Percentiles rank a stretch among this genome's conserved stretches.
phyloP scores from a whole-genome alignment of 2,329 filamentous ascomycete genomes.

The Alternaria sp. region DNA sequence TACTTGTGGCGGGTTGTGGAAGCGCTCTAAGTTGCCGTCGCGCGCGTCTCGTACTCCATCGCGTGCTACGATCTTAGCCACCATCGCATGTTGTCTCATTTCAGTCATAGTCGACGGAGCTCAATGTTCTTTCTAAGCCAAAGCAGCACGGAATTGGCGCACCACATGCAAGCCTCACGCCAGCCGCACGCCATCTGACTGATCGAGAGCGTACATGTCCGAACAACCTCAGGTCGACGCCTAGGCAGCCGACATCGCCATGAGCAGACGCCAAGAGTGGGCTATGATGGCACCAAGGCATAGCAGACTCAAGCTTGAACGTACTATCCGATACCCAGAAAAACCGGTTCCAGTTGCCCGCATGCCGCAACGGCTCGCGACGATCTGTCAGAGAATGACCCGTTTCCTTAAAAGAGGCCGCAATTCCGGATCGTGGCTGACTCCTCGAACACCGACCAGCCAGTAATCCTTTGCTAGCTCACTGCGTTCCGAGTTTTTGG shows the following conservation, averaged over 20 bases:
- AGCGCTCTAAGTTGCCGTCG: constrained; percentile 27
- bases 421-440: constrained; percentile 24
- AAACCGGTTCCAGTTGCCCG: constrained; percentile 39
- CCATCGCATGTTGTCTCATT: constrained; percentile 28
- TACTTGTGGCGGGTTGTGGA: constrained; percentile 27
- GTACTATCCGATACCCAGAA: constrained; percentile 23
- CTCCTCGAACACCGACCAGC: constrained; percentile 13
- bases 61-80: constrained; percentile 28
- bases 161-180: constrained; percentile 34
- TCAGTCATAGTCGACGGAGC: constrained; percentile 26
- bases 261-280: constrained; percentile 10
- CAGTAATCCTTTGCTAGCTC: constrained; percentile 17
- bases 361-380: constrained; percentile 37
- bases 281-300: constrained; percentile 3
- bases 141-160: constrained; percentile 23
- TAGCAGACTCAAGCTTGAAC: constrained; percentile 10
- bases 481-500: constrained; percentile 22
- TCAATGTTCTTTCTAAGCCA: constrained; percentile 16
- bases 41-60: constrained; percentile 23
- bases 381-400: constrained; percentile 29
- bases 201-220: constrained; percentile 16
- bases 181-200: constrained; percentile 24
- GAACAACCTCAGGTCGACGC: not conserved
- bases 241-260: constrained; percentile 25
- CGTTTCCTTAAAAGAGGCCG: constrained; percentile 21